Base-by-base conservation (phyloP, 2,329 filamentous ascomycete genomes). In the Trichoderma breve region DNA sequence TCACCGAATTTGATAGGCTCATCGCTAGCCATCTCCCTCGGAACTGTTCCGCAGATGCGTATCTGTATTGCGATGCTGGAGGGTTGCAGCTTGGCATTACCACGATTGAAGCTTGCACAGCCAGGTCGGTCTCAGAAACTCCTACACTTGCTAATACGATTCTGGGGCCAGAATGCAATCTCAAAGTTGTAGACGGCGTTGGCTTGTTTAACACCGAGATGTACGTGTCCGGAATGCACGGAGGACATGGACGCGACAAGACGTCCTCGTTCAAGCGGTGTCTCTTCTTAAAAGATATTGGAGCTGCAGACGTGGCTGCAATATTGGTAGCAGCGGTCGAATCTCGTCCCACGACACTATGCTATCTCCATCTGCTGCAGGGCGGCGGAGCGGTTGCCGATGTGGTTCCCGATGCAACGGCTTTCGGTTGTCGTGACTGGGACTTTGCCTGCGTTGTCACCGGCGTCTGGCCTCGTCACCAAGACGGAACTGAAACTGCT, bases 241-340 rank as follows among this genome's bases (percentile, higher is more conserved):
- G 86, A 28, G 88, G 88, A 0, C 88, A 91, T 66, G 82, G 82
- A 21, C 81, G 84, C 26, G 84, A 86, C 75, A 91, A 90, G 80
- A 91, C 88, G 0, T 90, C 86, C 11, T 84, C 89, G 0, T 91
- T 91, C 82, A 91, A 91, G 80, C 84, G 89, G 75, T 91, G 89
- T 76, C 55, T 91, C 34, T 91, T 91, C 75, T 78, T 91, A 8
- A 86, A 86, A 72, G 0, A 76, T 47, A 85, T 90, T 14, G 81
- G 82, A 73, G 72, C 70, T 64, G 51, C 2, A 2, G 68, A 78
- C 2, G 51, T 87, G 1, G 75, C 78, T 28, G 61, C 80, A 1
- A 74, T 75, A 6, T 79, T 91, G 58, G 70, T 85, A 15, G 71
- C 75, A 3, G 86, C 88, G 6, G 21, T 91, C 5, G 71, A 83